phyloP scores from a whole-genome alignment of 805 yeast genomes.

The Schwanniomyces sp. region DNA sequence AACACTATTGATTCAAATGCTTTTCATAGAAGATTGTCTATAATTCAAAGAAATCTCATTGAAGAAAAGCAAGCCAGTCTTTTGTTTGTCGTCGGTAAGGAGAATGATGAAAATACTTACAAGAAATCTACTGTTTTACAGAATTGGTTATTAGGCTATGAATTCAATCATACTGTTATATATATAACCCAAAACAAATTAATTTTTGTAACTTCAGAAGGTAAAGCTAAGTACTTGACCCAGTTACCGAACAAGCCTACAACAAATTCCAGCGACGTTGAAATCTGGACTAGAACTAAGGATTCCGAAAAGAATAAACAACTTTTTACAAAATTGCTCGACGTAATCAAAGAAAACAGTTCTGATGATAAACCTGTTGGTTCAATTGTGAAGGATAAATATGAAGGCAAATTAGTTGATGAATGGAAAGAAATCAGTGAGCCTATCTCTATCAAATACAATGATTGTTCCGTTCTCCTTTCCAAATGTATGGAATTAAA shows the following conservation, averaged over 20 bases:
- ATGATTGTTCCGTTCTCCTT: slow-evolving; percentile 55
- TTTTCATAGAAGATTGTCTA: slow-evolving; percentile 53
- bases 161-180: slow-evolving; percentile 88
- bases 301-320: slow-evolving; percentile 74
- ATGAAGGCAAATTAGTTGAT: slow-evolving; percentile 78
- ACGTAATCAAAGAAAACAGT: slow-evolving; percentile 44
- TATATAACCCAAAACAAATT: slow-evolving; percentile 60
- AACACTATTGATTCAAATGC: slow-evolving; percentile 52
- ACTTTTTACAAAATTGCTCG: slow-evolving; percentile 59
- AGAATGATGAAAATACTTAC: slow-evolving; percentile 86
- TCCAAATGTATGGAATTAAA: slow-evolving; percentile 62
- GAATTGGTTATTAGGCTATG: slow-evolving; percentile 91
- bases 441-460: slow-evolving; percentile 35
- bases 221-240: slow-evolving; percentile 78
- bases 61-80: slow-evolving; percentile 23
- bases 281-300: slow-evolving; percentile 75
- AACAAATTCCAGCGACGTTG: slow-evolving; percentile 40
- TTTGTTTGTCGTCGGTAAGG: slow-evolving; percentile 76
- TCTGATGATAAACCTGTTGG: slow-evolving; percentile 51
- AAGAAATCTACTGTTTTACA: slow-evolving; percentile 85
- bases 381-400: slow-evolving; percentile 69
- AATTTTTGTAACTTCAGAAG: slow-evolving; percentile 72
- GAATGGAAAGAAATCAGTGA: slow-evolving; percentile 64
- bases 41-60: slow-evolving; percentile 34
- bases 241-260: slow-evolving; percentile 49